These are phyloP conservation scores for Xanthoparmelia taractica DNA, from an alignment of 495 filamentous ascomycete genomes.

Conservation along the genomic window DNA sequence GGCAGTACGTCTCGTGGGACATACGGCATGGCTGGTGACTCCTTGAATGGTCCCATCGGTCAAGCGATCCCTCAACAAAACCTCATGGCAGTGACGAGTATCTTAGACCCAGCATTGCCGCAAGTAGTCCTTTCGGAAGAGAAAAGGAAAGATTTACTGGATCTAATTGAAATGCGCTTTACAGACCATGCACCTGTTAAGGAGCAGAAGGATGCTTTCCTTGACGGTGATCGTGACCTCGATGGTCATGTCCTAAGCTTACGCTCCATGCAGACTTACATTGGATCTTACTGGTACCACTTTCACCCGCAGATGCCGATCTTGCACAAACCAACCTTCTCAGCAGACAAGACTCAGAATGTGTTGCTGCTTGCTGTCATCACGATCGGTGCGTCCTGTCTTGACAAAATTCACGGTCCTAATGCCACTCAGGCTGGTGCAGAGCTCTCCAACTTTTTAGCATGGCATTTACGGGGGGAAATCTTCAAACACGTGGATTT, in stretches of 20 bases:
- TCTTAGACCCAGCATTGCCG: constrained; percentile 74
- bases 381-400: constrained; percentile 81
- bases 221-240: constrained; percentile 67
- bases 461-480: constrained; percentile 87
- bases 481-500: constrained; percentile 88
- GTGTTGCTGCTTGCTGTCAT: constrained; percentile 88
- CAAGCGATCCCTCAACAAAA: constrained; percentile 42
- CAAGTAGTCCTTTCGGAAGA: constrained; percentile 79
- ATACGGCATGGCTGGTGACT: constrained; percentile 16
- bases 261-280: constrained; percentile 92
- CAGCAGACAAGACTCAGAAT: constrained; percentile 74
- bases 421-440: constrained; percentile 64
- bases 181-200: constrained; percentile 65
- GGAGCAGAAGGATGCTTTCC: constrained; percentile 60
- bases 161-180: constrained; percentile 75
- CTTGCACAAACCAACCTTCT: constrained; percentile 89
- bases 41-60: constrained; percentile 17
- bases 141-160: constrained; percentile 75
- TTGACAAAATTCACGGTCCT: constrained; percentile 72
- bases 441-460: constrained; percentile 75
- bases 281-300: constrained; percentile 88
- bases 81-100: constrained; percentile 86
- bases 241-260: constrained; percentile 74
- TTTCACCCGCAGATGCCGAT: constrained; percentile 94
- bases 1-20: constrained; percentile 8